A percentile compares a stretch with the other conserved stretches of the same genome.
Conservation (phyloP, 495 filamentous ascomycete genomes). For the Xylona heveae region DNA sequence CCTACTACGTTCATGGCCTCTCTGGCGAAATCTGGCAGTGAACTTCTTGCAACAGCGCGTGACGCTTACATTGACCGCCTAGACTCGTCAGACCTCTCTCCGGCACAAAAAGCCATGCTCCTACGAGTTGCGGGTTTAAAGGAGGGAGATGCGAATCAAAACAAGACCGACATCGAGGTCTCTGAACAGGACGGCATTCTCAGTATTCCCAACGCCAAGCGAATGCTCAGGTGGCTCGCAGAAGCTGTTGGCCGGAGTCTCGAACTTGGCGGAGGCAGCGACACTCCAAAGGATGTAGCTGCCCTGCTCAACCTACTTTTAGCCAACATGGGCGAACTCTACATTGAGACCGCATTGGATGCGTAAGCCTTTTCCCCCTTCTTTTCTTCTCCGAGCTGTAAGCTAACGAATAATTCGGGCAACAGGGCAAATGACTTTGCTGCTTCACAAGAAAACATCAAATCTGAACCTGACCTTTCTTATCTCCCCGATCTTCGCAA, state of each 20-base stretch:
- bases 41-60: constrained; percentile 60
- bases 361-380: constrained; percentile 24
- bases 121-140: constrained; percentile 58
- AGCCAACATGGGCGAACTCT: constrained; percentile 77
- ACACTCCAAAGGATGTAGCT: constrained; percentile 89
- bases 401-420: not conserved
- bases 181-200: constrained; percentile 72
- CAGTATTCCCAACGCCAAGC: constrained; percentile 66
- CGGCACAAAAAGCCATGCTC: constrained; percentile 69
- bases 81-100: constrained; percentile 64
- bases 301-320: constrained; percentile 69
- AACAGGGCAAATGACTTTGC: constrained; percentile 43
- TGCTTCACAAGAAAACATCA: constrained; percentile 50
- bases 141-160: constrained; percentile 25
- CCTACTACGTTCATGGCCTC: constrained; percentile 79
- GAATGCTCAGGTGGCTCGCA: constrained; percentile 95
- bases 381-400: not conserved
- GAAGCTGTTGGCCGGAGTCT: constrained; percentile 86
- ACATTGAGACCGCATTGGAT: constrained; percentile 84
- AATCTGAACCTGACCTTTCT: constrained; percentile 68
- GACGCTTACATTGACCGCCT: constrained; percentile 69
- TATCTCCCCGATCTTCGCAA: constrained; percentile 62
- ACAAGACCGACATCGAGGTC: constrained; percentile 56
- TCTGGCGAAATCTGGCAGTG: constrained; percentile 65
- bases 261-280: constrained; percentile 64